Base-by-base conservation (phyloP, 2,329 filamentous ascomycete genomes). In the Fusarium cicatricum region DNA sequence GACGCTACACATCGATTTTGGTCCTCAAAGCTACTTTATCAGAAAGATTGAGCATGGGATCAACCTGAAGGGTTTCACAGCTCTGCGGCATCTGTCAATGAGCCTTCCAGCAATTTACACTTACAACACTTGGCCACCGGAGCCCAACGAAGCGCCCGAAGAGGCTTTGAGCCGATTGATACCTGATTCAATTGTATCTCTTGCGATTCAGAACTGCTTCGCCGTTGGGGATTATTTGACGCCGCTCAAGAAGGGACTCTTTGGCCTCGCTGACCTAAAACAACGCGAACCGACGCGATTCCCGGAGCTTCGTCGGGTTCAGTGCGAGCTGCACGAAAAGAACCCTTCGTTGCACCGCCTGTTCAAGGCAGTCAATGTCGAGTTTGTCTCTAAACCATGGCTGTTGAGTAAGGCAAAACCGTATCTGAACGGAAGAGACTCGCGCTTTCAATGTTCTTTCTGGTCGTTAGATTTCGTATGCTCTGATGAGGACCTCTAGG, bases 11-110 rank as follows among this genome's bases (percentile, higher is more conserved):
- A 21, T 57, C 7, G 54, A 57, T 37, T n/a, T 53, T 5, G 16
- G 40, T 29, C n/a, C 19, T 19, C 39, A 26, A 44, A 28, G 32
- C 15, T 14, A 19, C 14, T 28, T 16, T 42, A 15, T 34, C 14
- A 14, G 12, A 15, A 34, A 23, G 19, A 33, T 41, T 16, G 14
- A 28, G 11, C n/a, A 33, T 11, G 34, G 28, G n/a, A 14, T 21
- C n/a, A 16, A 28, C 34, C 40, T 58, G 12, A 49, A 38, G 11
- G 40, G 45, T 16, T 50, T 58, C 28, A 34, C 40, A 16, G 40
- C 19, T 23, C 34, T 58, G n/a, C 38, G 41, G 26, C 39, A 58
- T 21, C 15, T 54, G 14, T 54, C 36, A 17, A 40, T 58, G 28
- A 42, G 44, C n/a, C 45, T 31, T 34, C 32, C 23, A 42, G 37